Evolutionary conservation across 257 asterid species (phyloP).

Genomic region (Fraxinus anomala): DNA sequence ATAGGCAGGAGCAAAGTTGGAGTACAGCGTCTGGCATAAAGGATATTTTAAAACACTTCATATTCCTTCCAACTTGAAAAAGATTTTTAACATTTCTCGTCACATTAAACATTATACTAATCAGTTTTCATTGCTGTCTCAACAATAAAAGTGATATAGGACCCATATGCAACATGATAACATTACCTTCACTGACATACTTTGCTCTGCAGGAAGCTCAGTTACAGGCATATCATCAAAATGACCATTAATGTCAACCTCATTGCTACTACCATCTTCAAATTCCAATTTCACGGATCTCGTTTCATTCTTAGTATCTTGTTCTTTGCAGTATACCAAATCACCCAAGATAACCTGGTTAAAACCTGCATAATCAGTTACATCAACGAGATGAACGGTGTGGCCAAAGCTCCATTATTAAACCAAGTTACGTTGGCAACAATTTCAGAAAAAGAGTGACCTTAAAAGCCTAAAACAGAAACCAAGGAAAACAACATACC

Average conservation of each 20-base stretch:
- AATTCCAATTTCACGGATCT: conserved; percentile 41
- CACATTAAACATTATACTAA: not conserved
- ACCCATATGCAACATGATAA: conserved; percentile 4
- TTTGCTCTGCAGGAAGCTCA: conserved; percentile 56
- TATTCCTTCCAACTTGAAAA: not conserved
- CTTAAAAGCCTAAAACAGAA: conserved; percentile 9
- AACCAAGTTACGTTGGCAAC: not conserved
- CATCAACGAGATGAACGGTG: conserved; percentile 14
- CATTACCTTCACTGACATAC: conserved; percentile 64
- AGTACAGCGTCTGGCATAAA: conserved; percentile 5
- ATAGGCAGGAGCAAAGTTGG: not conserved
- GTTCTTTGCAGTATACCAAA: conserved; percentile 80
- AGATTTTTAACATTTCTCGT: not conserved
- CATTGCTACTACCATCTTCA: conserved; percentile 42
- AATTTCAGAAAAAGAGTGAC: conserved; percentile 7
- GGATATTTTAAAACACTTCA: conserved; percentile 3
- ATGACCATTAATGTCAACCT: conserved; percentile 39
- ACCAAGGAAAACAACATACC: conserved; percentile 46
- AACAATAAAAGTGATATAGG: not conserved
- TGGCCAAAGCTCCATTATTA: not conserved
- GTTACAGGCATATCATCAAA: conserved; percentile 53
- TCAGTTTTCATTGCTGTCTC: not conserved
- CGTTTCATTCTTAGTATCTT: conserved; percentile 39
- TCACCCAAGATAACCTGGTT: conserved; percentile 78
- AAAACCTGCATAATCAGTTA: conserved; percentile 52